Evolutionary conservation across 805 yeast species (phyloP), one percentile per base, ranked within the genome.

Genomic region (Yarrowia osloensis): DNA sequence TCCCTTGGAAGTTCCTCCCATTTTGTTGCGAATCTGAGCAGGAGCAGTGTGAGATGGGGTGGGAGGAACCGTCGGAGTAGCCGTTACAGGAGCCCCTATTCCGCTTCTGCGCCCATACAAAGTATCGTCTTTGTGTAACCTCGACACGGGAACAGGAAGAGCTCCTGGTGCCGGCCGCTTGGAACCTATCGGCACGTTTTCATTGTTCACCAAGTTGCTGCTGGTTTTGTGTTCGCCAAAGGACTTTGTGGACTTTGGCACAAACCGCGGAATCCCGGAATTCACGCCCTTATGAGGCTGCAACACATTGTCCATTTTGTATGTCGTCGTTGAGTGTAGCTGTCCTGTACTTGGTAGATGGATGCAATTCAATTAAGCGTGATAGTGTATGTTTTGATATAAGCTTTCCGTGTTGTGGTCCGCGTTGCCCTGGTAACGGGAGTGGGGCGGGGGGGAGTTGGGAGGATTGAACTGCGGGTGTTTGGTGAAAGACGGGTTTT

Each of bases 31-130:
- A 28, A 57, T 57, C 21, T 24, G 49, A 13, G 49, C 63, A 1
- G 63, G 63, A 28, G 63, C 63, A 28, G 63, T 57, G 12, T 57
- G 63, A 12, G 49, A 49, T n/a, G 63, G 63, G 15, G 26, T 33
- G 2, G 50, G 17, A 4, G 29, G 29, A 4, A 12, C 7, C 4
- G 17, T 8, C 5, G 35, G 5, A 2, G 7, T 28, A 8, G 31
- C 3, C 7, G n/a, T n/a, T n/a, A n/a, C n/a, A n/a, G 33, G 24
- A 9, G 35, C 44, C 13, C 13, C n/a, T 22, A 35, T 22, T 8
- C 44, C 61, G 1, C 26, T 39, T 57, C 49, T 28, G 15, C 63
- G 33, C 5, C 49, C 63, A 9, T 57, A 40, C 12, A 57, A 15
- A 3, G 63, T 57, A n/a, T 57, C 63, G 42, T 57, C 63, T 57